Conservation (phyloP, 2,329 filamentous ascomycete species). For the Colletotrichum lindemuthianum region DNA sequence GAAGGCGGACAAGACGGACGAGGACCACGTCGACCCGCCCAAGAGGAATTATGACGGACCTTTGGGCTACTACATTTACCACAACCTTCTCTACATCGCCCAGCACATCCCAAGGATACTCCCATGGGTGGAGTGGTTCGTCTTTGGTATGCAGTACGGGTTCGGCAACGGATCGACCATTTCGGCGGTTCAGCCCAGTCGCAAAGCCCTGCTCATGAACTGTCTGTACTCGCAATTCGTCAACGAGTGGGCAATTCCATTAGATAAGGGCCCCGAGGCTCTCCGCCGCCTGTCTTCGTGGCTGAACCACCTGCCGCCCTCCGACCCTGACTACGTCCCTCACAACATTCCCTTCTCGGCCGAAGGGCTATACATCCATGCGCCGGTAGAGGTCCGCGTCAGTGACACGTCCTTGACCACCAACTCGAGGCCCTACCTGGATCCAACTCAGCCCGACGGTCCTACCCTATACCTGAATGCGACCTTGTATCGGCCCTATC, state of each 20-base stretch:
- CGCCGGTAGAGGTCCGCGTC: conserved; percentile 91
- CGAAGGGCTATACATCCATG: conserved; percentile 84
- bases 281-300: conserved; percentile 85
- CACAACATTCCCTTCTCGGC: conserved; percentile 83
- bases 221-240: conserved; percentile 98
- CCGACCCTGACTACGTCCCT: conserved; percentile 70
- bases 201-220: conserved; percentile 89
- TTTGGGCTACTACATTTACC: conserved; percentile 90
- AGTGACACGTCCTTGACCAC: conserved; percentile 68
- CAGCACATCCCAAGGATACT: conserved; percentile 82
- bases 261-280: conserved; percentile 87
- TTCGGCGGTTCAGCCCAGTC: conserved; percentile 81
- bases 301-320: conserved; percentile 73
- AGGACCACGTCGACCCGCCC: conserved; percentile 67
- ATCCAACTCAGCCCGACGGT: conserved; percentile 73
- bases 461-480: conserved; percentile 91
- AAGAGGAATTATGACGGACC: conserved; percentile 82
- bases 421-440: conserved; percentile 62
- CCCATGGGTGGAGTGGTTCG: conserved; percentile 93
- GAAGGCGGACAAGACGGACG: conserved; percentile 82
- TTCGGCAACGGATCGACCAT: conserved; percentile 77
- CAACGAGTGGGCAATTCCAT: conserved; percentile 95
- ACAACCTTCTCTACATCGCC: conserved; percentile 85
- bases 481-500: conserved; percentile 86
- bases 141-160: conserved; percentile 97